phyloP scores from a whole-genome alignment of 495 filamentous ascomycete species.

The Penicillium fimorum region DNA sequence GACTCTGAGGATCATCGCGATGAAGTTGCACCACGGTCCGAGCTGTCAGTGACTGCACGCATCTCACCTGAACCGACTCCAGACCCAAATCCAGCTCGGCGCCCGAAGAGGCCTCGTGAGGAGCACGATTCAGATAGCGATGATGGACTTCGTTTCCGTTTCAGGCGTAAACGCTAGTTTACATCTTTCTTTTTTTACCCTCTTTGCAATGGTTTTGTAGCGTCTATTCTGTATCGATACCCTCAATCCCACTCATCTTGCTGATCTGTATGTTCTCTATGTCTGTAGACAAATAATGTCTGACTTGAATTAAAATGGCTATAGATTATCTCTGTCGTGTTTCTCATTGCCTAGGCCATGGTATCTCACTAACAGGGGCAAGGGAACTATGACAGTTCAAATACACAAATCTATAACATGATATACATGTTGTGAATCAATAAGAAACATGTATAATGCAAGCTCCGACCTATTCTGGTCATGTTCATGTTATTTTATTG shows the following conservation, averaged over 20 bases:
- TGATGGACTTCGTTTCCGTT: conserved; percentile 58
- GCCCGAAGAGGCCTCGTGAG: conserved; percentile 45
- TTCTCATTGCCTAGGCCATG: not conserved
- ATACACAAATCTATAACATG: not conserved
- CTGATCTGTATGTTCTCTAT: not conserved
- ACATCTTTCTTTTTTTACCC: not conserved
- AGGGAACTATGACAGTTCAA: not conserved
- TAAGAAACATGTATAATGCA: not conserved
- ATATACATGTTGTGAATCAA: not conserved
- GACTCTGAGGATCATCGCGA: not conserved
- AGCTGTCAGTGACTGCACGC: conserved; percentile 10
- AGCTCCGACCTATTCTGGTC: not conserved
- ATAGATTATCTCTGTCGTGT: not conserved
- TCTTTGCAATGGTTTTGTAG: conserved; percentile 10
- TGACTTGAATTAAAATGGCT: not conserved
- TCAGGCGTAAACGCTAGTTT: conserved; percentile 50
- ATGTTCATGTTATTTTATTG: not conserved
- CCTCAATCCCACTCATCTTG: conserved; percentile 2
- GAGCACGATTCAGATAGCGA: conserved; percentile 44
- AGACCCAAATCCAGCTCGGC: conserved; percentile 22
- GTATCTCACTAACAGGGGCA: not conserved
- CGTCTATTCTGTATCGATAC: conserved; percentile 21
- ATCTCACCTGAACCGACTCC: conserved; percentile 16
- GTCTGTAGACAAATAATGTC: not conserved
- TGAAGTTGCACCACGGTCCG: conserved; percentile 14